These are phyloP conservation scores for Hura crepitans DNA, from an alignment of 441 rosid genomes.

Conservation along the genomic window DNA sequence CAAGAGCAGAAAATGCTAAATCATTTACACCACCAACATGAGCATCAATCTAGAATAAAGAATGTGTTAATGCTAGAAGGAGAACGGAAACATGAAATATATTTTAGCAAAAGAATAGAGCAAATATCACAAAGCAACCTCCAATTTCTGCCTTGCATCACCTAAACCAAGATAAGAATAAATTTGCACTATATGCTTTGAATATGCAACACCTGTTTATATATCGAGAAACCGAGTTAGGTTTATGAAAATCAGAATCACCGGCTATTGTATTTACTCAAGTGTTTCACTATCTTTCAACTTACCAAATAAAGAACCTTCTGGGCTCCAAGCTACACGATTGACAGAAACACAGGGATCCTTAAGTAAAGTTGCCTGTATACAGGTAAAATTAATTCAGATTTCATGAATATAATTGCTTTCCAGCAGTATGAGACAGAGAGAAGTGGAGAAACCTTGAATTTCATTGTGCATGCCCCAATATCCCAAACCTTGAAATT, in stretches of 20 bases:
- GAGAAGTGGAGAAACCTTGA: constrained; percentile 34
- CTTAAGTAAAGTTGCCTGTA: constrained; percentile 36
- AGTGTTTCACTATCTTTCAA: constrained; percentile 17
- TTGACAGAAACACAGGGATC: constrained; percentile 46
- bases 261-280: not conserved
- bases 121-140: constrained; percentile 34
- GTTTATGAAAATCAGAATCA: constrained; percentile 9
- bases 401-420: constrained; percentile 12
- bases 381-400: constrained; percentile 19
- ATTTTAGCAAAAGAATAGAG: not conserved
- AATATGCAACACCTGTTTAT: constrained; percentile 49
- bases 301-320: constrained; percentile 54
- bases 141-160: constrained; percentile 33
- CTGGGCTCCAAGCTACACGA: constrained; percentile 47
- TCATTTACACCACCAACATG: constrained; percentile 58
- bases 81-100: constrained; percentile 3
- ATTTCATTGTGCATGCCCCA: constrained; percentile 35
- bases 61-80: not conserved
- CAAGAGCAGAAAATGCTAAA: constrained; percentile 42
- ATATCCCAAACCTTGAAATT: constrained; percentile 50
- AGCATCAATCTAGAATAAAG: constrained; percentile 47
- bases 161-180: constrained; percentile 40
- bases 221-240: constrained; percentile 2
- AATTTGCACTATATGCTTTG: constrained; percentile 47
- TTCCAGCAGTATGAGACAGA: constrained; percentile 10